These are phyloP conservation scores for Xylaria curta DNA, from an alignment of 495 filamentous ascomycete species.

Conservation along the genomic window DNA sequence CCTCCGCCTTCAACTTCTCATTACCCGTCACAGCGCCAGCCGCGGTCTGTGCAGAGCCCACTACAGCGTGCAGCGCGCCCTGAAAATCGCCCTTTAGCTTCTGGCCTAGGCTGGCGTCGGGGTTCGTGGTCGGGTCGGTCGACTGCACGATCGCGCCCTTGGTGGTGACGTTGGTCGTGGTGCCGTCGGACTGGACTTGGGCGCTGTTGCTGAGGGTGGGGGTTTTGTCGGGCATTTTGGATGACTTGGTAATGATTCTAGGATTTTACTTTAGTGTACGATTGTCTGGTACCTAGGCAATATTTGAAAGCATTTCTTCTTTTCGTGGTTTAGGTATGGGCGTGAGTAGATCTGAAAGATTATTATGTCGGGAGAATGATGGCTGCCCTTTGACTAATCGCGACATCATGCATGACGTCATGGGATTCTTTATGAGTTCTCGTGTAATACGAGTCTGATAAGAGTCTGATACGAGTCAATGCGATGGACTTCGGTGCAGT, in stretches of 20 bases:
- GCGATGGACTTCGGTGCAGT: too few species aligned
- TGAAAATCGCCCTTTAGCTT: conserved; percentile 37
- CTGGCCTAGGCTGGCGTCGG: conserved; percentile 27
- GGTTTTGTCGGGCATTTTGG: neutral
- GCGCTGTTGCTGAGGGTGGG: conserved; percentile 13
- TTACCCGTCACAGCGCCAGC: conserved; percentile 31
- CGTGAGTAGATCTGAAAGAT: neutral
- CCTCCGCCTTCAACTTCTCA: conserved; percentile 25
- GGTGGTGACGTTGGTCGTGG: conserved; percentile 21
- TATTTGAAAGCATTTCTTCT: neutral
- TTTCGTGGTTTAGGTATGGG: neutral
- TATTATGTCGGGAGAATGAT: neutral
- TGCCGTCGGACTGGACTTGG: conserved; percentile 20
- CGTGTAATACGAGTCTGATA: too few species aligned
- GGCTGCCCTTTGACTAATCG: neutral
- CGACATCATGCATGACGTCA: neutral
- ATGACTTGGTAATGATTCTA: neutral
- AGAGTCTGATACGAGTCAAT: too few species aligned
- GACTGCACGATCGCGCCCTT: conserved; percentile 33
- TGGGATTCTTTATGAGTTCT: too few species aligned
- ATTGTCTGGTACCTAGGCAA: neutral
- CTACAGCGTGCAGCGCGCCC: conserved; percentile 32
- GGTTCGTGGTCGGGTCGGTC: conserved; percentile 32
- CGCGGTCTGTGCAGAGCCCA: conserved; percentile 33
- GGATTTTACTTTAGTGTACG: neutral